phyloP scores from a whole-genome alignment of 2,329 filamentous ascomycete species.

The Sporothrix brasiliensis region DNA sequence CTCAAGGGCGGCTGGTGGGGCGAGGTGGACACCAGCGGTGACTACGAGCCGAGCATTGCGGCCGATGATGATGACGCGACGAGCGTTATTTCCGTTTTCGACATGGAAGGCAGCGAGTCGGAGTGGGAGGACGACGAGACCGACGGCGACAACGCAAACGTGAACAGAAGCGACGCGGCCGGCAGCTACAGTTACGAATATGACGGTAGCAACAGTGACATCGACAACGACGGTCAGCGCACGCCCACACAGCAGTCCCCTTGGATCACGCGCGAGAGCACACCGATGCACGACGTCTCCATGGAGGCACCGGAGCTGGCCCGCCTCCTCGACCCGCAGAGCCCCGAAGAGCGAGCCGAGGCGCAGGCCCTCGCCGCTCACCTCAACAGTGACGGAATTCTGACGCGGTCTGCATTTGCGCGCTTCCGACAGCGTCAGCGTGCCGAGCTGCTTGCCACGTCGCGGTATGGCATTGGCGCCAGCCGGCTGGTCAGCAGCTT shows the following conservation, averaged over 20 bases:
- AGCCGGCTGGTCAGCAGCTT: constrained; percentile 40
- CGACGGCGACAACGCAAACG: constrained; percentile 43
- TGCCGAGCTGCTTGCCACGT: constrained; percentile 62
- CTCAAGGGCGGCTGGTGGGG: constrained; percentile 83
- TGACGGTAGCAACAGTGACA: constrained; percentile 41
- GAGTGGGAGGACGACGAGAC: constrained; percentile 50
- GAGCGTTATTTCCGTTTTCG: constrained; percentile 71
- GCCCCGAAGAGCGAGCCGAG: constrained; percentile 75
- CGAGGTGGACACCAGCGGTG: constrained; percentile 75
- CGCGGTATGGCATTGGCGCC: constrained; percentile 36
- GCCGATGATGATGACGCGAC: constrained; percentile 73
- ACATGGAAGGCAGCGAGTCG: constrained; percentile 40
- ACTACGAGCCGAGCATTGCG: constrained; percentile 65
- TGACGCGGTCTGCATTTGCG: constrained; percentile 80
- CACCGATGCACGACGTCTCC: constrained; percentile 63
- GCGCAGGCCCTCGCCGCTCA: constrained; percentile 81
- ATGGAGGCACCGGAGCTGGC: constrained; percentile 72
- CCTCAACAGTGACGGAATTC: constrained; percentile 67
- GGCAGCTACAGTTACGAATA: constrained; percentile 50
- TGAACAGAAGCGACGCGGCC: constrained; percentile 44
- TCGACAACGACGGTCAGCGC: constrained; percentile 54
- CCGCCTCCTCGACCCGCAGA: constrained; percentile 77
- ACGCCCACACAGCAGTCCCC: constrained; percentile 58
- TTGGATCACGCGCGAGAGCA: constrained; percentile 52
- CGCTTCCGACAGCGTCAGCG: constrained; percentile 69